phyloP scores from a whole-genome alignment of 805 yeast genomes.

The Kuraishia piskuri region DNA sequence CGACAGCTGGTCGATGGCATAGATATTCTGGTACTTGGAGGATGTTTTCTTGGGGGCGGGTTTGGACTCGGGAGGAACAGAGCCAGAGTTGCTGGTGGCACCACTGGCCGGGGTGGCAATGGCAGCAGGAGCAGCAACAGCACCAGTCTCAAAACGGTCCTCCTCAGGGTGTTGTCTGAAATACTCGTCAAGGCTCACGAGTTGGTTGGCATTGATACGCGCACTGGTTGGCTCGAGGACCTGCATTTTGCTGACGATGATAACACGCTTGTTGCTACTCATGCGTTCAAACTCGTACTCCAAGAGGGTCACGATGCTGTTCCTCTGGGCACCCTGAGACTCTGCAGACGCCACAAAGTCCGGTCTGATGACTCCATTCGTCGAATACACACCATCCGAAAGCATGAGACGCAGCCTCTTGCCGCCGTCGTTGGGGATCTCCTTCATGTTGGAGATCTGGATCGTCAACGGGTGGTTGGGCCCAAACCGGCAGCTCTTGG shows the following conservation, averaged over 20 bases:
- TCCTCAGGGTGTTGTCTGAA: constrained; percentile 52
- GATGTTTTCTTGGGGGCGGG: constrained; percentile 9
- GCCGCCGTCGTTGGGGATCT: constrained; percentile 30
- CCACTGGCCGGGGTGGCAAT: constrained; percentile 2
- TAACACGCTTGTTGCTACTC: constrained; percentile 38
- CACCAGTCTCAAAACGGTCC: constrained; percentile 16
- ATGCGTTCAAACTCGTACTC: constrained; percentile 32
- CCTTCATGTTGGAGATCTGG: constrained; percentile 26
- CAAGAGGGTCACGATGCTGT: constrained; percentile 30
- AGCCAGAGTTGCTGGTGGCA: constrained; percentile 9
- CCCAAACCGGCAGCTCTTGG: constrained; percentile 9
- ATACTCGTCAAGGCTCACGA: constrained; percentile 44
- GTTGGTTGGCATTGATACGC: constrained; percentile 27
- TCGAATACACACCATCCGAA: constrained; percentile 41
- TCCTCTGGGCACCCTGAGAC: constrained; percentile 36
- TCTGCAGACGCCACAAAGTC: constrained; percentile 32
- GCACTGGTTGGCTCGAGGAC: constrained; percentile 29
- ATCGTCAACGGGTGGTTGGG: constrained; percentile 22
- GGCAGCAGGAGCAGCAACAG: constrained; percentile 3
- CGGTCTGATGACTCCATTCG: constrained; percentile 47
- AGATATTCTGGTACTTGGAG: constrained; percentile 31
- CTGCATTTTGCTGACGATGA: constrained; percentile 38
- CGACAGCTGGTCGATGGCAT: constrained; percentile 79
- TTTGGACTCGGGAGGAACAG: constrained; percentile 12
- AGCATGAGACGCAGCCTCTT: constrained; percentile 36